Evolutionary conservation across 1,284 basidiomycete species (phyloP), one percentile per base, ranked within the genome.

Genomic region (Coriolopsis trogii): DNA sequence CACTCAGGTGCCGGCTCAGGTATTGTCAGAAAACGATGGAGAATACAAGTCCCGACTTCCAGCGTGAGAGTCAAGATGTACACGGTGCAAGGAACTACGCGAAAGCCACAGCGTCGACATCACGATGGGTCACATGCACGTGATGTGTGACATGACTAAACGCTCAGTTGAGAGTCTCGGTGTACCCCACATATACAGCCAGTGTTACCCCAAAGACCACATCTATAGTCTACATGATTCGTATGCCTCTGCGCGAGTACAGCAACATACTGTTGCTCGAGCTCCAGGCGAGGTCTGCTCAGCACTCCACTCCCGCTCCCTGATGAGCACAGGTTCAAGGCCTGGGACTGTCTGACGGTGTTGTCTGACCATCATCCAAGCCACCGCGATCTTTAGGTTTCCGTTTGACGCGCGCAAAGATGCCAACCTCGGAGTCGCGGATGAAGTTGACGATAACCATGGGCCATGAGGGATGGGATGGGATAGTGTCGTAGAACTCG

Each of bases 371-470:
- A 24, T 34, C 30, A 21, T 20, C 25, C 25, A 36, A 28, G 30
- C 15, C 30, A 18, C 23, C n/a, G 31, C 56, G 56, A 38, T 62
- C 62, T 48, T 68, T 67, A 28, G 56, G 60, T 43, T 63, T 56
- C 28, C 71, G 67, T 57, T 73, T 73, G 20, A 67, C 63, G 8
- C 71, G 67, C 2, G 71, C 65, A 42, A 68, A 73, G 59, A 73
- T 67, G 7, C 93, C 93, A 29, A 95, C 91, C 55, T 89, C 86
- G 13, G 79, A 79, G 64, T 95, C 94, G 31, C 94, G 84, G 56
- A 99, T 97, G 68, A 99, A 99, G 69, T 93, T 90, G 55, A 92
- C 78, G 4, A 91, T 95, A 34, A 99, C 90, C 85, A 95, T 91
- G 1, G 94, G 89, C 96, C 96, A 99, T 3, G 87, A 91, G 1